A percentile compares a stretch with the other conserved stretches of the same genome.
Conservation (phyloP, 2,329 filamentous ascomycete genomes). For the Scleromitrula shiraiana region DNA sequence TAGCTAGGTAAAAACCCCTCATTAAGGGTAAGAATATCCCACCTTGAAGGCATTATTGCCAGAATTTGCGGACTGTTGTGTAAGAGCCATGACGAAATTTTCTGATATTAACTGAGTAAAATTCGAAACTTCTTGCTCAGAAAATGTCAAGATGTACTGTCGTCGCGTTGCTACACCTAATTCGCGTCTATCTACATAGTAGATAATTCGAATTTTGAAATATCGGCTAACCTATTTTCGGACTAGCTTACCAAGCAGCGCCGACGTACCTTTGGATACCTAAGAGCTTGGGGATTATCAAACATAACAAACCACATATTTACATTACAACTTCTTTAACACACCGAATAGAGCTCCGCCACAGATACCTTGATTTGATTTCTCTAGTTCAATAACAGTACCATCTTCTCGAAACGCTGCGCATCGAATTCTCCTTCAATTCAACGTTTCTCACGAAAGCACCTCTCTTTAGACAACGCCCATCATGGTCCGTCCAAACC, state of each 20-base stretch:
- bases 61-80: constrained; percentile 33
- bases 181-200: constrained; percentile 6
- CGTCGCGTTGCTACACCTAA: constrained; percentile 11
- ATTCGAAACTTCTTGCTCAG: constrained; percentile 1
- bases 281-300: constrained; percentile 12
- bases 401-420: too few relatives aligned
- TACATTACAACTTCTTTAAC: not conserved
- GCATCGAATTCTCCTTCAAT: too few relatives aligned
- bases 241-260: constrained; percentile 10
- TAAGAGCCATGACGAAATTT: constrained; percentile 38
- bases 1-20: constrained; percentile 19
- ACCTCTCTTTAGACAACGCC: not conserved
- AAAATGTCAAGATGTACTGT: constrained; percentile 8
- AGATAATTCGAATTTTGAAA: constrained; percentile 9
- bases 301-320: constrained; percentile 6
- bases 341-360: too few relatives aligned
- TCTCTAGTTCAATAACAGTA: too few relatives aligned
- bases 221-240: constrained; percentile 6
- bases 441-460: not conserved
- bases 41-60: constrained; percentile 58
- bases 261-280: constrained; percentile 12
- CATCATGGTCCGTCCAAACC: constrained; percentile 8
- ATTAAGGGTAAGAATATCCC: constrained; percentile 19
- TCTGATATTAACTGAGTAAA: constrained; percentile 12
- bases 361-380: not conserved